Percentiles rank a stretch among this genome's conserved stretches.
These are phyloP conservation scores for Fusarium floridanum DNA, from an alignment of 2,329 filamentous ascomycete genomes.

Conservation along the genomic window DNA sequence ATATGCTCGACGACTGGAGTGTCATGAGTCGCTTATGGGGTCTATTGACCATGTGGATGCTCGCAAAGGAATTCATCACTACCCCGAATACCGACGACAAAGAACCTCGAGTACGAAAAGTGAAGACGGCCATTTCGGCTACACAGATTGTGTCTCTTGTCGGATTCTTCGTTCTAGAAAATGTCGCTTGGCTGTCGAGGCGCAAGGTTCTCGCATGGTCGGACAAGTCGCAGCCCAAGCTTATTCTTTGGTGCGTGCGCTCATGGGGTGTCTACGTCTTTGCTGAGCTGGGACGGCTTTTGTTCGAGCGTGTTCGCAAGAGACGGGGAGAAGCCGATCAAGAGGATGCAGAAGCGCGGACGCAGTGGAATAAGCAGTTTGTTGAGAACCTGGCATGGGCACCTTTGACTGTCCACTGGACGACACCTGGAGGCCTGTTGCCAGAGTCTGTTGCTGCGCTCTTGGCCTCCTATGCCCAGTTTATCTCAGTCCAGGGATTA, in stretches of 20 bases:
- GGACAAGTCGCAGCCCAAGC: conserved; percentile 14
- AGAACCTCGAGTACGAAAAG: background rate
- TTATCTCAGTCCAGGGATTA: conserved; percentile 16
- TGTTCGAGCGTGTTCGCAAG: conserved; percentile 8
- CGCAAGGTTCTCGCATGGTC: conserved; percentile 13
- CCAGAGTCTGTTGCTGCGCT: conserved; percentile 22
- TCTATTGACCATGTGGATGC: conserved; percentile 13
- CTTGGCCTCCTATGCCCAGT: conserved; percentile 29
- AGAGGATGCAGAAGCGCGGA: background rate
- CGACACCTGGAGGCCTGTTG: conserved; percentile 12
- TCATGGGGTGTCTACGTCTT: conserved; percentile 24
- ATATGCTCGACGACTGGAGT: conserved; percentile 39
- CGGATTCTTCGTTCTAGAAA: conserved; percentile 18
- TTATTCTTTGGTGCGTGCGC: conserved; percentile 23
- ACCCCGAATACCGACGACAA: background rate
- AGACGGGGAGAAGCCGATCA: background rate
- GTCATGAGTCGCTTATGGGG: conserved; percentile 34
- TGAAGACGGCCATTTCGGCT: background rate
- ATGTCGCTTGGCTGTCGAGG: conserved; percentile 19
- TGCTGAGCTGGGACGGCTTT: conserved; percentile 18
- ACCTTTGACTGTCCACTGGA: conserved; percentile 31
- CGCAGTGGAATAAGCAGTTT: conserved; percentile 23
- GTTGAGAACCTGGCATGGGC: conserved; percentile 16
- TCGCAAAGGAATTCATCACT: conserved; percentile 19
- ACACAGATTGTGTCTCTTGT: conserved; percentile 21